Percentiles rank a stretch among this genome's conserved stretches.
Evolutionary conservation across 2,329 filamentous ascomycete genomes (phyloP).

Genomic region (Trichoderma cornu-damae): DNA sequence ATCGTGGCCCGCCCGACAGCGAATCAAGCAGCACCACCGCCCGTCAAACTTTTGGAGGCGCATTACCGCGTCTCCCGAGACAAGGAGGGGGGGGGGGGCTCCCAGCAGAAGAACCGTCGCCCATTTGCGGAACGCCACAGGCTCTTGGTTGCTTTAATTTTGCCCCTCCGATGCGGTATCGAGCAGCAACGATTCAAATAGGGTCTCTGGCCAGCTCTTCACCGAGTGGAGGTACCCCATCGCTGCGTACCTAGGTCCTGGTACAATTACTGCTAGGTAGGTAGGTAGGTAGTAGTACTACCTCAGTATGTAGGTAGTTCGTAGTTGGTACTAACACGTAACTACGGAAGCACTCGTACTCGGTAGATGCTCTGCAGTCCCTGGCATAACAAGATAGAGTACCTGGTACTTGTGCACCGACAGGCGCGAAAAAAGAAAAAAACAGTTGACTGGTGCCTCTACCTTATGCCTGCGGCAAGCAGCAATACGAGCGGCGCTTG

Average conservation of each 20-base stretch:
- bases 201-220: not conserved
- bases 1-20: conserved; percentile 8
- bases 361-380: too few species aligned
- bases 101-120: not conserved
- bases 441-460: too few species aligned
- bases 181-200: too few species aligned
- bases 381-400: too few species aligned
- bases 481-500: not conserved
- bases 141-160: not conserved
- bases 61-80: conserved; percentile 17
- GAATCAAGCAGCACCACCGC: conserved; percentile 15
- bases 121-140: conserved; percentile 2
- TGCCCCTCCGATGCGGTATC: not conserved
- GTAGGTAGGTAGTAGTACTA: too few species aligned
- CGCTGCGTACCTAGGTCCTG: not conserved
- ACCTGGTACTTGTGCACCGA: too few species aligned
- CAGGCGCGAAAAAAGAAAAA: too few species aligned
- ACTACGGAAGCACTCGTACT: too few species aligned
- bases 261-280: too few species aligned
- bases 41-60: conserved; percentile 5
- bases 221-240: conserved; percentile 4
- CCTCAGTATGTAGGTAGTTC: too few species aligned
- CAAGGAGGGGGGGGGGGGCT: conserved; percentile 1
- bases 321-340: too few species aligned
- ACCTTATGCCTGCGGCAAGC: too few species aligned